Percentiles rank a stretch among this genome's conserved stretches.
These are phyloP conservation scores for Phytophthora sojae DNA, from an alignment of 352 stramenopile species.

Conservation along the genomic window DNA sequence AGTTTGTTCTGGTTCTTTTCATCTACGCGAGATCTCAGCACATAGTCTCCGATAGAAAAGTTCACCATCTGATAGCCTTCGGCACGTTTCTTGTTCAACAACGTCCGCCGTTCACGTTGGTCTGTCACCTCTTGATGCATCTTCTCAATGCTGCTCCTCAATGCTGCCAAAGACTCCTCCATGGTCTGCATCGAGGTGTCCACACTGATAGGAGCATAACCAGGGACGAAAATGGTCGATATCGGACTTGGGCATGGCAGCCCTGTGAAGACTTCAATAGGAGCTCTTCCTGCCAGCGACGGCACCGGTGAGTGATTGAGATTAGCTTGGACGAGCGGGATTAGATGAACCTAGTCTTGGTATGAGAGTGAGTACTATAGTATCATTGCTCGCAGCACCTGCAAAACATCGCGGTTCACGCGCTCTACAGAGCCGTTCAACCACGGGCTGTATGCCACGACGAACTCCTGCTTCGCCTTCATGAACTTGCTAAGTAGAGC, in stretches of 20 bases:
- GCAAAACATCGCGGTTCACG: too few species aligned
- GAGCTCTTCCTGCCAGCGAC: too few species aligned
- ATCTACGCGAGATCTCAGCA: slow-evolving; percentile 39
- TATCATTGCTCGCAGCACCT: too few species aligned
- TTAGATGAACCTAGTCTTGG: too few species aligned
- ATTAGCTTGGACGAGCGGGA: too few species aligned
- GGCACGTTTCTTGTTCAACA: slow-evolving; percentile 14
- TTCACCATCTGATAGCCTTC: slow-evolving; percentile 9
- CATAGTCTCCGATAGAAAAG: slow-evolving; percentile 41
- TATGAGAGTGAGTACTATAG: too few species aligned
- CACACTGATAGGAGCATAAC: too few species aligned
- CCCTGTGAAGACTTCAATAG: too few species aligned
- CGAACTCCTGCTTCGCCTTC: slow-evolving; percentile 7
- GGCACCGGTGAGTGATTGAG: too few species aligned
- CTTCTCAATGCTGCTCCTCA: slow-evolving; percentile 2
- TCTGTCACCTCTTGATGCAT: slow-evolving; percentile 12
- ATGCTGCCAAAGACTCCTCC: slow-evolving; percentile 13
- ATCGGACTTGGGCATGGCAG: too few species aligned
- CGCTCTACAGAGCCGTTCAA: slow-evolving; percentile 5
- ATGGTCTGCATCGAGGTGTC: background rate
- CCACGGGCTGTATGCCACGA: slow-evolving; percentile 5
- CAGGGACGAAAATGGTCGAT: too few species aligned
- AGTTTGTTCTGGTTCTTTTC: slow-evolving; percentile 36
- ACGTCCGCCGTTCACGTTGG: background rate
- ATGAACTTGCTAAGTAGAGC: slow-evolving; percentile 8